A percentile compares a stretch with the other conserved stretches of the same genome.
Conservation (phyloP, 176 grass and related monocot genomes). For the Dactylis glomerata region DNA sequence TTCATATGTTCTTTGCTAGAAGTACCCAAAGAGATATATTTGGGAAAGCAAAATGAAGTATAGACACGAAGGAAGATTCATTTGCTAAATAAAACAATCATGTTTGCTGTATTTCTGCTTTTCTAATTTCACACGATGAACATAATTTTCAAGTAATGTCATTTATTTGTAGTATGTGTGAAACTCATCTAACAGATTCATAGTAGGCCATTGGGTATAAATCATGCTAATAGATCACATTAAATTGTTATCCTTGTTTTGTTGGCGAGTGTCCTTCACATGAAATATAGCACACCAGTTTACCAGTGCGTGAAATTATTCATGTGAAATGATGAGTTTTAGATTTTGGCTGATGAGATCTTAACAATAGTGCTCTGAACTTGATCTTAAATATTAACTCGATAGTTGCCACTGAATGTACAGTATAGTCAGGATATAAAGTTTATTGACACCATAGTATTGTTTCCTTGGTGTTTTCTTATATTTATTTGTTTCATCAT, state of each 20-base stretch:
- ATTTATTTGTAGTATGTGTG: constrained; percentile 3
- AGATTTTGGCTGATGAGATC: constrained; percentile 7
- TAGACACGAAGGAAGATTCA: neutral
- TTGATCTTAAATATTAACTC: constrained; percentile 19
- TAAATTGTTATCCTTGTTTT: constrained; percentile 4
- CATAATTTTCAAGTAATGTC: neutral
- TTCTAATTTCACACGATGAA: constrained; percentile 1
- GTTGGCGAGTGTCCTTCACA: constrained; percentile 1
- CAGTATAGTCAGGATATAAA: constrained; percentile 11
- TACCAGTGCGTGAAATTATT: neutral
- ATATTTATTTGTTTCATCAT: constrained; percentile 29
- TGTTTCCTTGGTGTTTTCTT: neutral
- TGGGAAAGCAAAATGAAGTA: neutral
- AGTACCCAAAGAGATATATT: constrained; percentile 14
- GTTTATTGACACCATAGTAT: neutral
- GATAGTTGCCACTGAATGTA: neutral
- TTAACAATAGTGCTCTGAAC: constrained; percentile 12
- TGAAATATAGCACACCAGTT: neutral
- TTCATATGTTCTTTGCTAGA: constrained; percentile 20
- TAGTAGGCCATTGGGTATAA: neutral
- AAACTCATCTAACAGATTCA: neutral
- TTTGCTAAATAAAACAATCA: constrained; percentile 15
- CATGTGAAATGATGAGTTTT: constrained; percentile 5
- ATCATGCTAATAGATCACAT: neutral
- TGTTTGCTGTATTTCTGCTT: constrained; percentile 3